Conservation (phyloP, 2,329 filamentous ascomycete genomes). For the Byssothecium circinans region DNA sequence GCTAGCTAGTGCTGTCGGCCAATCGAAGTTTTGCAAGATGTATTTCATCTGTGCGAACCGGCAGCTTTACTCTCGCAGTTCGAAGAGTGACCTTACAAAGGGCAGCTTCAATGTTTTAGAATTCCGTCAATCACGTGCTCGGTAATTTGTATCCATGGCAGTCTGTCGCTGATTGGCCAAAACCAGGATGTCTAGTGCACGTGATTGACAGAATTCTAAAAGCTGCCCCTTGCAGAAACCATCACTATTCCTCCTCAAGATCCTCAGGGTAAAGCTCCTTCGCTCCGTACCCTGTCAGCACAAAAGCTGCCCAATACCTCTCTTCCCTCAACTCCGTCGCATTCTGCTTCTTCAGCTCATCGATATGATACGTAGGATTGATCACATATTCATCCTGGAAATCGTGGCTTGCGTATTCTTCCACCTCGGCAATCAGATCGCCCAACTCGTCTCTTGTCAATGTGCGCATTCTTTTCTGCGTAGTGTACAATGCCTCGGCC, state of each 20-base stretch:
- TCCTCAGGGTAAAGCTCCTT: background rate
- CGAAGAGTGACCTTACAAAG: no score
- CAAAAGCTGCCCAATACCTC: slow-evolving; percentile 13
- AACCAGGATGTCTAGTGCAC: no score
- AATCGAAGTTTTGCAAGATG: no score
- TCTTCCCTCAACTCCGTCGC: slow-evolving; percentile 8
- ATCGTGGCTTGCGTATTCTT: slow-evolving; percentile 1
- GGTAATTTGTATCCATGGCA: no score
- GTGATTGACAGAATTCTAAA: no score
- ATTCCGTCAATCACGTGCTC: no score
- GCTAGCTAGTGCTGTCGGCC: no score
- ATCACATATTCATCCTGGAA: slow-evolving; percentile 5
- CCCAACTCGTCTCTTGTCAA: slow-evolving; percentile 5
- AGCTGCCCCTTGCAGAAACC: no score
- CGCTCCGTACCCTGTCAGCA: slow-evolving; percentile 12
- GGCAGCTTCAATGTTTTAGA: no score
- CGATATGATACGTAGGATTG: slow-evolving; percentile 5
- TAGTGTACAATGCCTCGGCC: slow-evolving; percentile 8
- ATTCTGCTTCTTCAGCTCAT: slow-evolving; percentile 3
- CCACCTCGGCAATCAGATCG: slow-evolving; percentile 5
- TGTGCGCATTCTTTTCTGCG: slow-evolving; percentile 6
- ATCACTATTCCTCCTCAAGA: background rate
- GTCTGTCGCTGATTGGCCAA: no score
- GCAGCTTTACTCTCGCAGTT: no score
- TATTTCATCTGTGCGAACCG: no score